phyloP scores from a whole-genome alignment of 1,284 basidiomycete genomes.

The Heliocybe sulcata region DNA sequence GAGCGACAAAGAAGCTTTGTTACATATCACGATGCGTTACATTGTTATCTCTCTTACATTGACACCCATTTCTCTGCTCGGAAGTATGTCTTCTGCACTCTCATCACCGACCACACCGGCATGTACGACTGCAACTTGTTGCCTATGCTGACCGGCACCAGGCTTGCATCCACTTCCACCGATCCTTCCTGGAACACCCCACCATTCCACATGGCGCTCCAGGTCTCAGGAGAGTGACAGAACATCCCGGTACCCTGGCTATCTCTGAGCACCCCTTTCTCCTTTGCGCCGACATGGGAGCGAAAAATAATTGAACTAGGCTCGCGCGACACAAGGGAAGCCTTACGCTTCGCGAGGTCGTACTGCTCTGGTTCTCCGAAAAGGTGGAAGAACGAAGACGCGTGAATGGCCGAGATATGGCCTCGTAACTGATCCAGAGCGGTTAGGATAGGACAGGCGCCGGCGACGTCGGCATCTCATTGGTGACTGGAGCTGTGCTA shows the following conservation, averaged over 20 bases:
- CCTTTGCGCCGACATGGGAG: conserved; percentile 13
- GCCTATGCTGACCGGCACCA: neutral
- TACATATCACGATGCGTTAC: too few relatives aligned
- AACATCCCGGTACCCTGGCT: conserved; percentile 13
- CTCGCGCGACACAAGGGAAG: conserved; percentile 28
- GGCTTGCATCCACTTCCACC: conserved; percentile 14
- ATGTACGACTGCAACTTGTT: neutral
- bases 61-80: neutral
- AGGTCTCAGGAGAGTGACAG: conserved; percentile 22
- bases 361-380: conserved; percentile 36
- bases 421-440: conserved; percentile 36
- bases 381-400: conserved; percentile 43
- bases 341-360: conserved; percentile 29
- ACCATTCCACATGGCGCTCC: conserved; percentile 23
- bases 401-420: conserved; percentile 37
- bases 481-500: conserved; percentile 18
- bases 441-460: conserved; percentile 26
- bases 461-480: conserved; percentile 14
- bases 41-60: neutral
- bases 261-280: neutral
- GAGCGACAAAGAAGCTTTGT: too few relatives aligned
- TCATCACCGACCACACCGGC: neutral
- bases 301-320: conserved; percentile 32
- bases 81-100: neutral
- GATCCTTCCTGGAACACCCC: conserved; percentile 20